These are phyloP conservation scores for Murraya koenigii DNA, from an alignment of 345 rosid species.

Conservation along the genomic window DNA sequence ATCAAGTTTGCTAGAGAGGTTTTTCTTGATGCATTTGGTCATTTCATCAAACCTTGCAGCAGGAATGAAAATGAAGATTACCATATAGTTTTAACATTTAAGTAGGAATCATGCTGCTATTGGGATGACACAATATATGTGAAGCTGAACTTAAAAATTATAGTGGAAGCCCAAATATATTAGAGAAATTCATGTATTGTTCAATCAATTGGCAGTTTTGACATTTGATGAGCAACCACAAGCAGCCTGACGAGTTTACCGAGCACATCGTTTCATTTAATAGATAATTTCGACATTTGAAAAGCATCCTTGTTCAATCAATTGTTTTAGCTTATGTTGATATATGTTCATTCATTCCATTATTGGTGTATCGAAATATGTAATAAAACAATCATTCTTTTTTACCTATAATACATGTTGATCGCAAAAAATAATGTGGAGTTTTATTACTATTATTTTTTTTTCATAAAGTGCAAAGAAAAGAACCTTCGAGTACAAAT, in stretches of 20 bases:
- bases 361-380: no score
- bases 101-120: no score
- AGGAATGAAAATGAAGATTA: background rate
- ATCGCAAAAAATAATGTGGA: no score
- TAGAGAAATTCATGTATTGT: background rate
- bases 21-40: background rate
- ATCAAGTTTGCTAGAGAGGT: background rate
- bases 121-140: background rate
- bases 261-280: background rate
- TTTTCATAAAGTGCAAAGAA: no score
- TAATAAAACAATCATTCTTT: no score
- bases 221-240: no score
- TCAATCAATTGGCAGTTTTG: no score
- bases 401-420: no score
- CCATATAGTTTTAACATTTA: background rate
- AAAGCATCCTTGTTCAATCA: background rate
- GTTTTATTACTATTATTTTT: no score
- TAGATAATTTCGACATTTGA: background rate
- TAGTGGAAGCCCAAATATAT: background rate
- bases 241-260: no score
- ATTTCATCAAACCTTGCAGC: background rate
- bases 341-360: no score
- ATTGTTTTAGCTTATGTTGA: background rate
- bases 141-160: background rate
- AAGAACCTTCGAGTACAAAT: no score